These are phyloP conservation scores for Pythium sp. DNA, from an alignment of 352 stramenopile species.

Conservation along the genomic window DNA sequence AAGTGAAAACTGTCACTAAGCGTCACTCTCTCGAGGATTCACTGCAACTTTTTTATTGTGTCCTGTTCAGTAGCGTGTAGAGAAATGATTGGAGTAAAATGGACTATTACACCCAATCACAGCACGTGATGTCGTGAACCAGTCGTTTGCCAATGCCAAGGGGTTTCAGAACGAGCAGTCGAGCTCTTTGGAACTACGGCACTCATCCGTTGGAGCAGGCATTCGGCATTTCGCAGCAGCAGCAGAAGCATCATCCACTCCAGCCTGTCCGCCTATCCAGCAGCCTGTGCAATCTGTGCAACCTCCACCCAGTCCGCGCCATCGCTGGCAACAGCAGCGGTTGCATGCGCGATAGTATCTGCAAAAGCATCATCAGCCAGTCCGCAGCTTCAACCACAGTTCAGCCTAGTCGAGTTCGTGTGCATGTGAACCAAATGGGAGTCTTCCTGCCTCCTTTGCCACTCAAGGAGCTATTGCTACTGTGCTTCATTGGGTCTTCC, in stretches of 20 bases:
- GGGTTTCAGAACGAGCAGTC: background rate
- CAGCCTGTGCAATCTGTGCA: background rate
- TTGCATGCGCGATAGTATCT: background rate
- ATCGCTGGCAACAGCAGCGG: background rate
- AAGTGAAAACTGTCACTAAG: background rate
- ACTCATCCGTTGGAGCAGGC: background rate
- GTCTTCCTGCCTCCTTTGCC: conserved; percentile 48
- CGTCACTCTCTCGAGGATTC: conserved; percentile 9
- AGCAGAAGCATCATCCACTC: background rate
- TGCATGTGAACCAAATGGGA: conserved; percentile 11
- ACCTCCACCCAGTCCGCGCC: background rate
- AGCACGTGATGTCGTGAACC: background rate
- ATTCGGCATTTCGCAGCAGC: conserved; percentile 15
- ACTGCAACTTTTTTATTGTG: conserved; percentile 1
- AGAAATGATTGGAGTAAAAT: background rate
- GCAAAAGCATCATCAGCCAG: background rate
- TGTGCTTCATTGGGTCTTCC: conserved; percentile 64
- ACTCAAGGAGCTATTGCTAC: conserved; percentile 51
- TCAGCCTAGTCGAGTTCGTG: background rate
- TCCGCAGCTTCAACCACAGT: background rate
- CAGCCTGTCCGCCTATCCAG: background rate
- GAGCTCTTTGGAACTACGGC: background rate
- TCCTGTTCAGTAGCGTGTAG: background rate
- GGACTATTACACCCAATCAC: background rate
- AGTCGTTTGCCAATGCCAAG: conserved; percentile 11